Conservation (phyloP, 257 asterid genomes). For the Knoxia roxburghii region DNA sequence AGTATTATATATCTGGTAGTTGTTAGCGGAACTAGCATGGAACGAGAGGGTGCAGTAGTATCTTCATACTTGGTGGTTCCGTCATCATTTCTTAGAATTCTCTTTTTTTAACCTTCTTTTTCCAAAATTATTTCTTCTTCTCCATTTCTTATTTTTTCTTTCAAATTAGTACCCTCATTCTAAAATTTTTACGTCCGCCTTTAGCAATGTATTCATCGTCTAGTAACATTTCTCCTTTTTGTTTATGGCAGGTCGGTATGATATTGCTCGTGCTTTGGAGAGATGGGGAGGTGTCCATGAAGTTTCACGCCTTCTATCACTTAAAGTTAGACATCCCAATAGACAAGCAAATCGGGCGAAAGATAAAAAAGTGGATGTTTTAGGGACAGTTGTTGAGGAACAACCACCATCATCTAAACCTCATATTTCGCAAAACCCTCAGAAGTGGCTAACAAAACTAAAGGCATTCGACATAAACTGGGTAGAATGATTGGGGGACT, state of each 20-base stretch:
- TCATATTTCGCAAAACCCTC: conserved; percentile 55
- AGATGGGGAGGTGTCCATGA: conserved; percentile 98
- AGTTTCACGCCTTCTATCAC: conserved; percentile 80
- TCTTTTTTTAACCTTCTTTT: too few species aligned
- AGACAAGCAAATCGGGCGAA: conserved; percentile 47
- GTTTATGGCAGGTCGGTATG: conserved; percentile 56
- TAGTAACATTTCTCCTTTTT: too few species aligned
- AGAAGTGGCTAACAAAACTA: conserved; percentile 60
- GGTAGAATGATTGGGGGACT: conserved; percentile 45
- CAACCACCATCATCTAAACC: conserved; percentile 33
- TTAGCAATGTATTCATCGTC: too few species aligned
- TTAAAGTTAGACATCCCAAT: conserved; percentile 75
- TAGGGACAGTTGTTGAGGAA: conserved; percentile 27
- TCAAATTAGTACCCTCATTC: too few species aligned
- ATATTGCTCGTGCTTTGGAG: conserved; percentile 90
- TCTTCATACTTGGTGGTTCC: too few species aligned
- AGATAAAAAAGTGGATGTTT: conserved; percentile 48
- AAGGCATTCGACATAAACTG: conserved; percentile 76
- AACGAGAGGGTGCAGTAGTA: too few species aligned
- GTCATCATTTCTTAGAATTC: too few species aligned
- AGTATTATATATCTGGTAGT: too few species aligned
- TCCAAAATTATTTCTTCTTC: too few species aligned
- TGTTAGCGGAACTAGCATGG: too few species aligned
- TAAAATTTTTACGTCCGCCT: too few species aligned
- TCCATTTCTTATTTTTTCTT: too few species aligned